These are phyloP conservation scores for Elaeagnus macrophylla DNA, from an alignment of 306 rosid genomes.

Conservation along the genomic window DNA sequence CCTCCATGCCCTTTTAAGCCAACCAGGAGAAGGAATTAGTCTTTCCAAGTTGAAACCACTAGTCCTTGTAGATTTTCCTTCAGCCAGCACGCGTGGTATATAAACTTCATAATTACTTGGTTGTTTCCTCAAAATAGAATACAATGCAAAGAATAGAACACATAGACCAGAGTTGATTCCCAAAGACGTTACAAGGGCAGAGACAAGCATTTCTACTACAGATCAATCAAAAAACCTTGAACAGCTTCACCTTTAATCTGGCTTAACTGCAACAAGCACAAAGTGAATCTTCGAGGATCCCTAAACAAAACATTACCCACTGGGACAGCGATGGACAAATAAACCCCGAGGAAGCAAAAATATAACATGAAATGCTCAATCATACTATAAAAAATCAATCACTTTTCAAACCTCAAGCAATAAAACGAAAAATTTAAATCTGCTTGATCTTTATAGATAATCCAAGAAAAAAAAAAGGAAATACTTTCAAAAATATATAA, in stretches of 20 bases:
- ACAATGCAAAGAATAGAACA: conserved; percentile 57
- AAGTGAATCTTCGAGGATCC: neutral
- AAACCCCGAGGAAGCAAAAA: no score
- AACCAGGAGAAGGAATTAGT: conserved; percentile 68
- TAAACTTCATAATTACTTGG: conserved; percentile 69
- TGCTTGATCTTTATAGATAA: no score
- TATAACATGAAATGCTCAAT: no score
- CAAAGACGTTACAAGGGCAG: conserved; percentile 79
- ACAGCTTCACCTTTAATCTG: neutral
- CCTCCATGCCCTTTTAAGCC: conserved; percentile 67
- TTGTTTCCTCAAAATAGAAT: conserved; percentile 71
- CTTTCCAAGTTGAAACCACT: conserved; percentile 61
- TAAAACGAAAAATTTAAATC: no score
- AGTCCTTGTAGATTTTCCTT: conserved; percentile 46
- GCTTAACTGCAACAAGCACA: neutral
- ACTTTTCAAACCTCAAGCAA: no score
- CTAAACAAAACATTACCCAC: neutral
- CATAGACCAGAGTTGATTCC: conserved; percentile 74
- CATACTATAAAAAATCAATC: no score
- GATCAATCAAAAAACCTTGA: neutral
- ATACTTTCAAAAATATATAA: no score
- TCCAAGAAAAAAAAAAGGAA: no score
- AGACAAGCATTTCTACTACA: conserved; percentile 51
- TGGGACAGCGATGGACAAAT: no score
- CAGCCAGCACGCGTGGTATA: conserved; percentile 52